Conservation (phyloP, 495 filamentous ascomycete genomes). For the Evansstolkia leycettana region DNA sequence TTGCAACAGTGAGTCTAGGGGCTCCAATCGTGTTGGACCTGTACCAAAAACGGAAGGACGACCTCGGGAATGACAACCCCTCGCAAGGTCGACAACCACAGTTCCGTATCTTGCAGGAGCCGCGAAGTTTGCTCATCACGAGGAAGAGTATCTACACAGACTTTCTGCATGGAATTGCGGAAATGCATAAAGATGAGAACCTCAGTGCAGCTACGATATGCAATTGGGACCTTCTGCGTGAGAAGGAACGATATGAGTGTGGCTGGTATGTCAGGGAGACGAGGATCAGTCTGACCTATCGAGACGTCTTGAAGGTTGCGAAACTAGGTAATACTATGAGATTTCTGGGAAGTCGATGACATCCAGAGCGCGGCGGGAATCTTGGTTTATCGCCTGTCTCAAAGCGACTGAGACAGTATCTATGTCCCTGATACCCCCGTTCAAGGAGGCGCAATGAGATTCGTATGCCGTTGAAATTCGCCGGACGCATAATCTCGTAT, state of each 20-base stretch:
- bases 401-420: too few relatives aligned
- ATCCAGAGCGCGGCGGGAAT: too few relatives aligned
- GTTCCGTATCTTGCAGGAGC: slow-evolving; percentile 76
- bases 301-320: slow-evolving; percentile 82
- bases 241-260: slow-evolving; percentile 37
- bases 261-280: slow-evolving; percentile 52
- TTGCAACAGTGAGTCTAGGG: slow-evolving; percentile 82
- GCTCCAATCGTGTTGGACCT: slow-evolving; percentile 68
- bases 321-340: slow-evolving; percentile 58
- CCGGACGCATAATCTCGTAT: neutral
- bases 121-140: slow-evolving; percentile 69
- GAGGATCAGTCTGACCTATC: slow-evolving; percentile 79
- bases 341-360: slow-evolving; percentile 37
- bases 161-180: slow-evolving; percentile 66
- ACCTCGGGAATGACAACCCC: slow-evolving; percentile 14
- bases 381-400: too few relatives aligned
- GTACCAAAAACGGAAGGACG: slow-evolving; percentile 47
- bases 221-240: slow-evolving; percentile 73
- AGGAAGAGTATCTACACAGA: slow-evolving; percentile 54
- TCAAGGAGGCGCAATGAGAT: too few relatives aligned
- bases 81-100: slow-evolving; percentile 26
- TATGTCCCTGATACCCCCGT: neutral
- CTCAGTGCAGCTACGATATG: slow-evolving; percentile 51
- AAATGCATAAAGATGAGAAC: slow-evolving; percentile 44
- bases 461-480: too few relatives aligned